Evolutionary conservation across 1,139 yeast genomes (phyloP), one percentile per base, ranked within the genome.

Genomic region (Magnusiomyces paraingens): DNA sequence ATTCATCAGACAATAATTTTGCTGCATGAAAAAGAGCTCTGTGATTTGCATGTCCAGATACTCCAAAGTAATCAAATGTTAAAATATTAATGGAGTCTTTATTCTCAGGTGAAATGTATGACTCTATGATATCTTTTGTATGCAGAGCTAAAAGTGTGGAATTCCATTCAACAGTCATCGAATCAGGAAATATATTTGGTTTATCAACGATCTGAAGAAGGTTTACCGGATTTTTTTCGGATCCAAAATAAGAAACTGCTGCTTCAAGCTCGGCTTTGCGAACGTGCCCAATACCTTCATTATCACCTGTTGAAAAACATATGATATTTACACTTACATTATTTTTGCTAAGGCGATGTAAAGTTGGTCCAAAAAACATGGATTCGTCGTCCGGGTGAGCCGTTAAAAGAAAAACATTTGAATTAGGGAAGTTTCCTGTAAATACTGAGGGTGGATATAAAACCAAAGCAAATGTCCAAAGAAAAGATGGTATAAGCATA

Each of bases 361-460:
- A 64, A 0, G 95, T 76, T 0, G 99, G 99, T 0, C 91, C 81
- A 65, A 93, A 94, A 70, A 94, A 94, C 99, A 94, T 94, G 55
- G 90, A 93, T 70, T 94, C 99, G 67, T 94, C 99, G 69, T 94
- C 99, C 0, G 99, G 99, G 69, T 94, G 99, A 0, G 96, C 96
- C 45, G 90, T 84, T 18, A 93, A 73, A 50, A 87, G 59, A 20
- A 70, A 62, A 44, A 72, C 57, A 32, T 53, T 40, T 58, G 58
- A 44, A 58, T 61, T 55, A 54, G 61, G 47, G 4, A 47, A 22
- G 6, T 36, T 17, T 2, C 11, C 15, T 2, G 50, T 41, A 4
- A 38, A 47, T 4, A 14, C 20, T 14, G 20, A 12, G 14, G 21
- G 32, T 11, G 50, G 36, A 12, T 8, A 20, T 32, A 38, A 22